Base-by-base conservation (phyloP, 1,284 basidiomycete genomes). In the Ustanciosporium gigantosporum region DNA sequence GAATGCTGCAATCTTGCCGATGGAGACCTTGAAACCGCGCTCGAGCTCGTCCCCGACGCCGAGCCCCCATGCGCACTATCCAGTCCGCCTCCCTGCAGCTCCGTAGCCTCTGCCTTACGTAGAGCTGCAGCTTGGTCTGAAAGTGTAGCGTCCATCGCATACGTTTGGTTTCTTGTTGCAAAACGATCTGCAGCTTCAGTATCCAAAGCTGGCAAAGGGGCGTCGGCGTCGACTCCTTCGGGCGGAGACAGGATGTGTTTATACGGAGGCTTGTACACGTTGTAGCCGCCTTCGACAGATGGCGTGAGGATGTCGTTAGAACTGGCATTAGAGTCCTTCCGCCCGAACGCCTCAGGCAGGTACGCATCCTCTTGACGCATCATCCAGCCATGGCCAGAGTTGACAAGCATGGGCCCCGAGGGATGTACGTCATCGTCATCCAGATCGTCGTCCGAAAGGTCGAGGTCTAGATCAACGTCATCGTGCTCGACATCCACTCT, bases 261-360 rank as follows among this genome's bases (percentile, higher is more conserved):
- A 36, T 66, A 72, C 5, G 70, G 70, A 4, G 70, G 68, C 46
- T 72, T 72, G 61, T 58, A 70, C 21, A 72, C 55, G 31, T 72
- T 72, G 56, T 72, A 70, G 38, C 70, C 70, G 8, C 70, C 68
- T 41, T 72, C 70, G 5, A 72, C 70, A 4, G 68, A 71, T 3
- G 70, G 68, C 9, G 70, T 72, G n/a, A 68, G 47, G 22, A 58
- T 44, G 39, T 59, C 65, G 20, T 64, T 41, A 6, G 55, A 61
- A 24, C 56, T 53, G 17, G 41, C 41, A 15, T 41, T 50, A 24
- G 56, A 62, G 2, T 36, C 47, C 25, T 64, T 64, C n/a, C 46
- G 59, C 7, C 27, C 29, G 24, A 41, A 47, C 2, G 51, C 36
- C 32, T 59, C 56, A 0, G 62, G 56, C 15, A 59, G 44, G 34